Percentiles rank a stretch among this genome's conserved stretches.
Conservation (phyloP, 225 moss, liverwort and hornwort species). For the Physcomitrium patens region DNA sequence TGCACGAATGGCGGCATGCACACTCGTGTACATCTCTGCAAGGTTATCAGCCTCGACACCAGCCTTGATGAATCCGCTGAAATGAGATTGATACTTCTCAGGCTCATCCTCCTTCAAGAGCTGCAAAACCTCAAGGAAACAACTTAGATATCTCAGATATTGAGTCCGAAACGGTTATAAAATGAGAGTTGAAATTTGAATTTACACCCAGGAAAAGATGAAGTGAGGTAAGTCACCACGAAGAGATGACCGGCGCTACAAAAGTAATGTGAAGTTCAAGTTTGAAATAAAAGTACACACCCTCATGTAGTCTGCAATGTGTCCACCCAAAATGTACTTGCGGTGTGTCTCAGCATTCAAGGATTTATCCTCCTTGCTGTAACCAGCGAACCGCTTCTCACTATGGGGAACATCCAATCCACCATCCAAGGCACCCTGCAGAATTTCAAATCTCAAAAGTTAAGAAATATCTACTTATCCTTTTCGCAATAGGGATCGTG, state of each 20-base stretch:
- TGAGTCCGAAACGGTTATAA: not conserved
- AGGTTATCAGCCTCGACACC: constrained; percentile 60
- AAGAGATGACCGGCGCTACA: too few species aligned
- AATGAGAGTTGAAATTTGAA: too few species aligned
- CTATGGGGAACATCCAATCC: constrained; percentile 82
- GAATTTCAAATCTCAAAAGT: not conserved
- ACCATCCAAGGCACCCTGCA: constrained; percentile 77
- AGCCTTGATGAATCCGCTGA: constrained; percentile 58
- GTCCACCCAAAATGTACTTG: constrained; percentile 81
- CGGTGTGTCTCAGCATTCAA: constrained; percentile 76
- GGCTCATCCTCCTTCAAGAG: constrained; percentile 67
- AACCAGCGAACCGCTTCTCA: constrained; percentile 83
- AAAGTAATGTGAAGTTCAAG: not conserved
- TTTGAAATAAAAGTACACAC: constrained; percentile 7
- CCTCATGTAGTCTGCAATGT: constrained; percentile 80
- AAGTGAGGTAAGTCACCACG: too few species aligned
- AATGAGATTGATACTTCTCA: constrained; percentile 73
- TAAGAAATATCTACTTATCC: too few species aligned
- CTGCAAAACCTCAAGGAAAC: constrained; percentile 33
- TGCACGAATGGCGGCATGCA: constrained; percentile 71
- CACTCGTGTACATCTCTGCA: constrained; percentile 62
- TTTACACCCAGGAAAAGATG: too few species aligned
- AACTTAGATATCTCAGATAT: not conserved
- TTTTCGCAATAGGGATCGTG: too few species aligned
- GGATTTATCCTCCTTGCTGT: constrained; percentile 74